A percentile compares a stretch with the other conserved stretches of the same genome.
These are phyloP conservation scores for Pichia sorboxylosa DNA, from an alignment of 1,139 yeast genomes.

Conservation along the genomic window DNA sequence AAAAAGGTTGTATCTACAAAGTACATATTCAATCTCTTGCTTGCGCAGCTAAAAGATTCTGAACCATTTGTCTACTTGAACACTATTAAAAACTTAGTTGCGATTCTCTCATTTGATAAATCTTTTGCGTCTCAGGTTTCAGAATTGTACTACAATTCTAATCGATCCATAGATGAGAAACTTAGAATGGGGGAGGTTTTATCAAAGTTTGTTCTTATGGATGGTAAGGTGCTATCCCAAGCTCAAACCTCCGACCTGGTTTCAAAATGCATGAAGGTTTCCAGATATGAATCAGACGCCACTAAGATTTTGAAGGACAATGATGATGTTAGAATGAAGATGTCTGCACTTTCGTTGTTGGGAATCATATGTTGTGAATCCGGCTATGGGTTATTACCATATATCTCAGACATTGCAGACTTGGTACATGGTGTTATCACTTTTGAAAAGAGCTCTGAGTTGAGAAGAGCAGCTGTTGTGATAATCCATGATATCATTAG, in stretches of 20 bases:
- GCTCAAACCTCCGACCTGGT: slow-evolving; percentile 26
- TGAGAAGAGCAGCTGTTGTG: slow-evolving; percentile 69
- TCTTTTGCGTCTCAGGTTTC: slow-evolving; percentile 25
- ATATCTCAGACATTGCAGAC: slow-evolving; percentile 51
- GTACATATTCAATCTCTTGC: slow-evolving; percentile 48
- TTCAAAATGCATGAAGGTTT: slow-evolving; percentile 28
- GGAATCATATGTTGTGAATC: slow-evolving; percentile 47
- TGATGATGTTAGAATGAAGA: slow-evolving; percentile 51
- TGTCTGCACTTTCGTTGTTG: slow-evolving; percentile 77
- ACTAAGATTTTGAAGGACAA: no score
- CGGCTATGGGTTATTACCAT: slow-evolving; percentile 29
- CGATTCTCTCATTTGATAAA: slow-evolving; percentile 31
- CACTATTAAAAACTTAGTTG: slow-evolving; percentile 66
- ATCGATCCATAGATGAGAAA: slow-evolving; percentile 44
- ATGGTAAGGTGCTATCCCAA: slow-evolving; percentile 33
- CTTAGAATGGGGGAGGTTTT: slow-evolving; percentile 75
- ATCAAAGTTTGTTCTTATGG: slow-evolving; percentile 40
- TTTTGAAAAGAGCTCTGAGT: slow-evolving; percentile 38
- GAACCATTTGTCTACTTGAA: slow-evolving; percentile 85
- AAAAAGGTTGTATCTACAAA: slow-evolving; percentile 34
- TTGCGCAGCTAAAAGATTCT: slow-evolving; percentile 56
- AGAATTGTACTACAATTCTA: slow-evolving; percentile 12
- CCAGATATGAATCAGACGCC: slow-evolving; percentile 17
- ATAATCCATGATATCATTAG: slow-evolving; percentile 51
- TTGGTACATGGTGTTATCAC: slow-evolving; percentile 64